Conservation (phyloP, 1,139 yeast species). For the Saccharomyces pastorianus region DNA sequence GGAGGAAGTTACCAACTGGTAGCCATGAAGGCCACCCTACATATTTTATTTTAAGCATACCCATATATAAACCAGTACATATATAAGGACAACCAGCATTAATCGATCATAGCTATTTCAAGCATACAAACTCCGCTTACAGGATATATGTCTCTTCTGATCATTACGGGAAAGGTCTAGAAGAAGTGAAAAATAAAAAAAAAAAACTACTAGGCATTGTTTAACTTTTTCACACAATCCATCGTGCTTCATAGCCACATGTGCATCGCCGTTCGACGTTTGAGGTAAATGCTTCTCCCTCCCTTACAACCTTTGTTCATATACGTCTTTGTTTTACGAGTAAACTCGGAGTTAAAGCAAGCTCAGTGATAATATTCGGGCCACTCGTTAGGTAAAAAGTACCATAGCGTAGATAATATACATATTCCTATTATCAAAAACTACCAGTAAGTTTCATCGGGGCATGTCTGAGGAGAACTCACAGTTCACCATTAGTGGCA, state of each 20-base stretch:
- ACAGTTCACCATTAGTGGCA: not conserved
- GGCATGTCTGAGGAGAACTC: not conserved
- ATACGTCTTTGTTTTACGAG: not conserved
- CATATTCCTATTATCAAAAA: too few relatives aligned
- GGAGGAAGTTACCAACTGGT: conserved; percentile 90
- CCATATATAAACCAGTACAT: not conserved
- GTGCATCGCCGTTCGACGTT: not conserved
- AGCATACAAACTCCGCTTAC: not conserved
- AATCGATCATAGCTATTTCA: not conserved
- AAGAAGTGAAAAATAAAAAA: not conserved
- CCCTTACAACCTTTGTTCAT: not conserved
- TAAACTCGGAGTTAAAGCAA: not conserved
- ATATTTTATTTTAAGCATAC: not conserved
- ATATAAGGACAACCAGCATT: not conserved
- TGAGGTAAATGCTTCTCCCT: too few relatives aligned
- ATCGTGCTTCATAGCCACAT: not conserved
- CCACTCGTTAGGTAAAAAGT: not conserved
- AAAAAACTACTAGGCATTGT: too few relatives aligned
- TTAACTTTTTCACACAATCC: too few relatives aligned
- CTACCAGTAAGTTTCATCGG: not conserved
- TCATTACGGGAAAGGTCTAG: not conserved
- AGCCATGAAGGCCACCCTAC: conserved; percentile 7
- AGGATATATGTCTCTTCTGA: not conserved
- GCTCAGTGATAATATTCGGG: not conserved
- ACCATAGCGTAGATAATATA: not conserved